Evolutionary conservation across 495 filamentous ascomycete genomes (phyloP).

Genomic region (Xeromyces bisporus): DNA sequence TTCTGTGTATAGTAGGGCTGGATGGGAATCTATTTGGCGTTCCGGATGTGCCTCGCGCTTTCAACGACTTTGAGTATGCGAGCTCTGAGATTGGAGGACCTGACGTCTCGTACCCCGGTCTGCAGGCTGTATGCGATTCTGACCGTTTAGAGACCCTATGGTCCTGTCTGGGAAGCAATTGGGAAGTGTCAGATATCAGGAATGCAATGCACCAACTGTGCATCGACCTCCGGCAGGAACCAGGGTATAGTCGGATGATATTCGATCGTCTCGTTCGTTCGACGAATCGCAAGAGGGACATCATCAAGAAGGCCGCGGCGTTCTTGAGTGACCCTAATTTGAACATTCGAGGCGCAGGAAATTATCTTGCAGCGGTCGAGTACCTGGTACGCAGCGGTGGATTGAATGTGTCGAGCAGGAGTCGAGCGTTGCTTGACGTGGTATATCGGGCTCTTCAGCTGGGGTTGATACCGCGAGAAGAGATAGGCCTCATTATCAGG

Average conservation of each 20-base stretch:
- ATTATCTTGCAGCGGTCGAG: slow-evolving; percentile 17
- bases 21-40: slow-evolving; percentile 5
- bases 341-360: slow-evolving; percentile 23
- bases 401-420: slow-evolving; percentile 1
- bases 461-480: slow-evolving; percentile 18
- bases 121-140: too few species aligned
- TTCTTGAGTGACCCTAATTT: slow-evolving; percentile 29
- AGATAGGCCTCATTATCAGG: slow-evolving; percentile 18
- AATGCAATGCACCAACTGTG: slow-evolving; percentile 12
- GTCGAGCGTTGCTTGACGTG: slow-evolving; percentile 10
- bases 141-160: too few species aligned
- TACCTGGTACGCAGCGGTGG: slow-evolving; percentile 7
- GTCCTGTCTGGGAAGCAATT: slow-evolving; percentile 7
- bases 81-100: not conserved
- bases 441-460: slow-evolving; percentile 22
- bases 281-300: slow-evolving; percentile 1
- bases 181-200: slow-evolving; percentile 14
- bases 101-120: not conserved
- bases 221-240: slow-evolving; percentile 23
- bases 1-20: too few species aligned
- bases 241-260: slow-evolving; percentile 23
- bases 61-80: slow-evolving; percentile 4
- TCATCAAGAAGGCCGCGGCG: slow-evolving; percentile 12
- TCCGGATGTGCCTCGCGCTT: slow-evolving; percentile 5
- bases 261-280: slow-evolving; percentile 20